Conservation (phyloP, 805 yeast genomes). For the Starmerella lactis-condensi region DNA sequence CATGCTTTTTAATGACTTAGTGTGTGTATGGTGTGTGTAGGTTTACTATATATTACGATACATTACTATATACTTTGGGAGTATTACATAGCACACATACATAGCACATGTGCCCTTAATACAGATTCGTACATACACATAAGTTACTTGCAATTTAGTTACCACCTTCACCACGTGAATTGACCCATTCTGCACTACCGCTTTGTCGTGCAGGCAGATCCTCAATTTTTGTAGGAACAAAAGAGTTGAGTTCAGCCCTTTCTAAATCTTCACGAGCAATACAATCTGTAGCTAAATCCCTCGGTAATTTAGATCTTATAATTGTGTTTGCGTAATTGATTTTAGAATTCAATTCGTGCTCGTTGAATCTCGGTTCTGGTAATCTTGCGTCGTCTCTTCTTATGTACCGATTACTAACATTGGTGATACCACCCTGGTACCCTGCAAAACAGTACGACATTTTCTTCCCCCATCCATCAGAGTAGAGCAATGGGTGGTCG, state of each 20-base stretch:
- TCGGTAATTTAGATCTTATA: neutral
- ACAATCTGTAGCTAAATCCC: too few relatives aligned
- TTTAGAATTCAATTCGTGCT: constrained; percentile 16
- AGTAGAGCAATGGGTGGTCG: constrained; percentile 63
- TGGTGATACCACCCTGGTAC: constrained; percentile 38
- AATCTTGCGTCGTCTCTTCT: constrained; percentile 26
- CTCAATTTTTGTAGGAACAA: neutral
- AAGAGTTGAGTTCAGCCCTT: neutral
- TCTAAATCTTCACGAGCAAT: too few relatives aligned
- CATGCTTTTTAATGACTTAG: constrained; percentile 4
- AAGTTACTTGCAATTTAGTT: neutral
- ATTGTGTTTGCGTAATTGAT: neutral
- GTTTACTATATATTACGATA: neutral
- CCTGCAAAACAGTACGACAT: constrained; percentile 78
- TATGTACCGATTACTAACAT: constrained; percentile 55
- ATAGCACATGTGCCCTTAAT: too few relatives aligned
- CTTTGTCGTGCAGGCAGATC: constrained; percentile 45
- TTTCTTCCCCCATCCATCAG: constrained; percentile 77
- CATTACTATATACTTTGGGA: too few relatives aligned
- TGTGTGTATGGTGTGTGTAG: too few relatives aligned
- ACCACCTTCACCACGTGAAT: constrained; percentile 64
- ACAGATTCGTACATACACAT: too few relatives aligned
- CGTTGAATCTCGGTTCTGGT: constrained; percentile 32
- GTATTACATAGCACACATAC: too few relatives aligned
- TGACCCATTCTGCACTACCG: constrained; percentile 62